Evolutionary conservation across 148 eudicot species (phyloP), one percentile per base, ranked within the genome.

Genomic region (Vaccinium vitisidaea): DNA sequence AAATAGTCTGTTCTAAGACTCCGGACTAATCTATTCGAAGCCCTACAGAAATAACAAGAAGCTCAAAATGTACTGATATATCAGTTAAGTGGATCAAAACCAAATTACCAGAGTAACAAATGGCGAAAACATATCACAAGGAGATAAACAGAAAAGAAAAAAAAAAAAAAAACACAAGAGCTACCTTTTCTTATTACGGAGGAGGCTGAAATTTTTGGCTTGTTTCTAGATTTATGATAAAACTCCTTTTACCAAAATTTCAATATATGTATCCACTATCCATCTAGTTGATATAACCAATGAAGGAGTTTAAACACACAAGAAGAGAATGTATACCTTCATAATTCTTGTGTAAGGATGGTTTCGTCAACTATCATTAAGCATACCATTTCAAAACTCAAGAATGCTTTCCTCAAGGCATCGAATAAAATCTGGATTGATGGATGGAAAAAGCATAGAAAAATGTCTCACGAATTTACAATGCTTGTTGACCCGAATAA

Each of bases 201-300:
- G 54, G 92, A 90, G 63, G 95, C 91, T 15, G 95, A 93, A 48
- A 93, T 84, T 89, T 88, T 93, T 55, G 95, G 93, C 88, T 86
- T 90, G 80, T 61, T 75, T 56, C 48, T 50, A 55, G 87, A 85
- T 84, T 86, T 90, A 80, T 89, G 90, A 87, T 91, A 93, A 84
- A 91, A 93, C 76, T 93, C 95, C 94, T 93, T 5, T 85, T 85
- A 88, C 52, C 46, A 14, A 32, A 80, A 50, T 61, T 21, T 6
- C 39, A 73, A 9, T 11, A 65, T 49, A 46, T 27, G 30, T 27
- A 27, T 27, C 30, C 30, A 83, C 25, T 11, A 73, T 53, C 8
- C 6, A 73, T 53, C 8, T 27, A 18, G 43, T 36, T 23, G 56
- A 67, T 1, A 48, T n/a, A 73, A 30, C 49, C 7, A 80, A 43